A percentile compares a stretch with the other conserved stretches of the same genome.
Evolutionary conservation across 495 filamentous ascomycete genomes (phyloP).

Genomic region (Copromyces sp.): DNA sequence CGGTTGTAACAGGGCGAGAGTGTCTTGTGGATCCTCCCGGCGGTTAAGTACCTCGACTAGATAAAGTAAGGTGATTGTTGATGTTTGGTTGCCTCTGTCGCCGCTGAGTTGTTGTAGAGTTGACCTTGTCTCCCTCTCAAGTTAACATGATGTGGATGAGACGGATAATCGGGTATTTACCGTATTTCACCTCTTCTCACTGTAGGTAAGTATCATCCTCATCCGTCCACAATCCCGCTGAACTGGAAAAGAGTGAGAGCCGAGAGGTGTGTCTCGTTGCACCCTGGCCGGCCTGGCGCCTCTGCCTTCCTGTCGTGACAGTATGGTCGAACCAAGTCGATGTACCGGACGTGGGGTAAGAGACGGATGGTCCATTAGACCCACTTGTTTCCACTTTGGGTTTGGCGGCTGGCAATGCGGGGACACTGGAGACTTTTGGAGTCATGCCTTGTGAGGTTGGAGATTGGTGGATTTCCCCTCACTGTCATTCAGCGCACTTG

Average conservation of each 20-base stretch:
- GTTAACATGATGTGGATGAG: not conserved
- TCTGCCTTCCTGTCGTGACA: not conserved
- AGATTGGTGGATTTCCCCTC: not conserved
- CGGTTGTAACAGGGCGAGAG: not conserved
- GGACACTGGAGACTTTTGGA: not conserved
- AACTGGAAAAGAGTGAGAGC: conserved; percentile 2
- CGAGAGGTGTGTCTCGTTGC: not conserved
- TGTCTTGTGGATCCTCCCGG: not conserved
- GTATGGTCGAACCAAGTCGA: not conserved
- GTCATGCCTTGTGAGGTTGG: not conserved
- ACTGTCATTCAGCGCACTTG: not conserved
- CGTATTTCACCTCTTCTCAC: not conserved
- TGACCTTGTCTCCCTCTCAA: not conserved
- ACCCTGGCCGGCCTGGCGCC: not conserved
- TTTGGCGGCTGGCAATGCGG: not conserved
- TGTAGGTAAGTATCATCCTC: not conserved
- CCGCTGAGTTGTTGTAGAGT: not conserved
- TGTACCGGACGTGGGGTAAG: conserved; percentile 7
- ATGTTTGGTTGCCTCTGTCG: not conserved
- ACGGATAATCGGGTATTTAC: not conserved
- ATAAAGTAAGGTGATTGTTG: not conserved
- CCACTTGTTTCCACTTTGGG: not conserved
- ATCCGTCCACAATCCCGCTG: not conserved
- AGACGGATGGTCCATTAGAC: not conserved
- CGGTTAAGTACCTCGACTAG: not conserved